These are phyloP conservation scores for Dimocarpus longan DNA, from an alignment of 345 rosid genomes.

Conservation along the genomic window DNA sequence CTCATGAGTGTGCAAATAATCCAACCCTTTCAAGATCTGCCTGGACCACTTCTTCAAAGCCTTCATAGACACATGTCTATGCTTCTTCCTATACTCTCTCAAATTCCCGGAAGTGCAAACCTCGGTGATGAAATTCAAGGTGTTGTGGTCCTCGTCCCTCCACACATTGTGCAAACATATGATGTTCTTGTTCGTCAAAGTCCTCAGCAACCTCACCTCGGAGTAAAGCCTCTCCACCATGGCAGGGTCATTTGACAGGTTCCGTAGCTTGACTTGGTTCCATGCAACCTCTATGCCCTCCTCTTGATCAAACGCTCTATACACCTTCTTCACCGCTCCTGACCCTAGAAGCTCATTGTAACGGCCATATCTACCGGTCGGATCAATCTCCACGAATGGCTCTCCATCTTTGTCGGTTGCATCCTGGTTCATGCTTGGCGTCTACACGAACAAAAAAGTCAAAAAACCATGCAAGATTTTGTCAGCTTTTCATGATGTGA, in stretches of 20 bases:
- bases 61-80: conserved; percentile 72
- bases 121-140: conserved; percentile 85
- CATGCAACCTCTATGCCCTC: conserved; percentile 95
- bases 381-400: conserved; percentile 72
- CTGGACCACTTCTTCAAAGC: conserved; percentile 91
- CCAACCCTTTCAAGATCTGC: conserved; percentile 78
- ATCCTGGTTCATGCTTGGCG: conserved; percentile 50
- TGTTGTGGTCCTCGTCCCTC: conserved; percentile 51
- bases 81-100: conserved; percentile 82
- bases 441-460: conserved; percentile 27
- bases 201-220: conserved; percentile 61
- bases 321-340: conserved; percentile 81
- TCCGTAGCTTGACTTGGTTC: conserved; percentile 80
- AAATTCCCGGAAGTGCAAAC: conserved; percentile 88
- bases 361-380: conserved; percentile 78
- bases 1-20: conserved; percentile 74
- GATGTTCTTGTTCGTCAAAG: conserved; percentile 56
- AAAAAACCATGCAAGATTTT: background rate
- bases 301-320: conserved; percentile 88
- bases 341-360: conserved; percentile 65
- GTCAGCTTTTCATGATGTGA: too few species aligned
- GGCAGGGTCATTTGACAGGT: conserved; percentile 51
- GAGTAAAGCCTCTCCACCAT: conserved; percentile 75
- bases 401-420: conserved; percentile 56
- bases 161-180: conserved; percentile 64